Conservation (phyloP, 2,329 filamentous ascomycete genomes). For the Colletotrichum lindemuthianum region DNA sequence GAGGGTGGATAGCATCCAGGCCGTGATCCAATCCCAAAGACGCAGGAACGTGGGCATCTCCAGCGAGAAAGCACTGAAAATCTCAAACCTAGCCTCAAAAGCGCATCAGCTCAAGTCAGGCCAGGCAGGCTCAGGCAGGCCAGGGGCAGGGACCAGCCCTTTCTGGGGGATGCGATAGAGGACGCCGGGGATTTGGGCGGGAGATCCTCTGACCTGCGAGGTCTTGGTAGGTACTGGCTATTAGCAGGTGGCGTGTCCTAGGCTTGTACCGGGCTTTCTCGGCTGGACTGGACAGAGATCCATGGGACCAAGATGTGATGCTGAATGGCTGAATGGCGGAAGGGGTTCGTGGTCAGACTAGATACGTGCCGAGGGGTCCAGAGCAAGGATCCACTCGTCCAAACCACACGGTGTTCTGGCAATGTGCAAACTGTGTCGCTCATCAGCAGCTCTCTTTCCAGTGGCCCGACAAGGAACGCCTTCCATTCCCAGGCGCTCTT, state of each 20-base stretch:
- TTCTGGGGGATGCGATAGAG: constrained; percentile 25
- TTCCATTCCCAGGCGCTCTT: constrained; percentile 2
- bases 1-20: background rate
- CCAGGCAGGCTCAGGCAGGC: constrained; percentile 5
- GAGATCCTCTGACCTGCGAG: constrained; percentile 5
- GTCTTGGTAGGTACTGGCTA: background rate
- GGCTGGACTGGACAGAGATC: constrained; percentile 5
- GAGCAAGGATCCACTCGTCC: no score
- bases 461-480: background rate
- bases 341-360: background rate
- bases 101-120: background rate
- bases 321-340: background rate
- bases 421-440: background rate
- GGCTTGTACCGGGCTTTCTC: background rate
- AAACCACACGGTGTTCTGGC: background rate
- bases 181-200: background rate
- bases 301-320: background rate
- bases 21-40: constrained; percentile 11
- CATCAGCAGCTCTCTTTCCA: constrained; percentile 2
- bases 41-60: constrained; percentile 9
- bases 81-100: constrained; percentile 30
- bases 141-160: constrained; percentile 15
- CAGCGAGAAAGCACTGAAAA: constrained; percentile 4
- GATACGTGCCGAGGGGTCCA: background rate
- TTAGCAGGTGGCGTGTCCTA: constrained; percentile 6